phyloP scores from a whole-genome alignment of 1,284 basidiomycete genomes.

The Pholiota adiposa region DNA sequence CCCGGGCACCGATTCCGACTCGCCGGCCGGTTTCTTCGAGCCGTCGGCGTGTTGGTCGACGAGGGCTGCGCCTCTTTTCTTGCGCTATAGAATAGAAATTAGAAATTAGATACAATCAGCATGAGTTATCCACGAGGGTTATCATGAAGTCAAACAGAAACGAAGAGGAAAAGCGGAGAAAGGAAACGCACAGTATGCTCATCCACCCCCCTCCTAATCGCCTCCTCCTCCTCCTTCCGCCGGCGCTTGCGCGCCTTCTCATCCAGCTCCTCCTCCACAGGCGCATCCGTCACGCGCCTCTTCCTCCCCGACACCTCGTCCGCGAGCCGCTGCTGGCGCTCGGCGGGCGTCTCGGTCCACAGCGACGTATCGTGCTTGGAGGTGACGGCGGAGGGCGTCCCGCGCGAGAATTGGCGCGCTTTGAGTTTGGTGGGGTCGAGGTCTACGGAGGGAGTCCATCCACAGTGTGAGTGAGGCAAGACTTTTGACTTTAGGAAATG shows the following conservation, averaged over 20 bases:
- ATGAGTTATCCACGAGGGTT: constrained; percentile 31
- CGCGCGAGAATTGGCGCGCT: constrained; percentile 76
- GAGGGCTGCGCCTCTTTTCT: constrained; percentile 68
- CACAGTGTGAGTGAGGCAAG: not conserved
- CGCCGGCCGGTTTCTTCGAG: constrained; percentile 36
- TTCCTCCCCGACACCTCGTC: constrained; percentile 89
- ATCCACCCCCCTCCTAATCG: constrained; percentile 69
- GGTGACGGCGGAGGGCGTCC: constrained; percentile 45
- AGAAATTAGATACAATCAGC: constrained; percentile 5
- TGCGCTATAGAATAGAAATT: constrained; percentile 49
- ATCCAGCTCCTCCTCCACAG: constrained; percentile 46
- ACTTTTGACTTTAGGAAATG: not conserved
- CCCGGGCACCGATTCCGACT: constrained; percentile 60
- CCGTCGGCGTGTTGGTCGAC: constrained; percentile 63
- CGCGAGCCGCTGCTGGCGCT: constrained; percentile 80
- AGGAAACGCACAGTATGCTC: constrained; percentile 75
- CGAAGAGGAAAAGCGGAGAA: not conserved
- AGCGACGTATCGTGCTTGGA: constrained; percentile 58
- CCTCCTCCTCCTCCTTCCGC: constrained; percentile 63
- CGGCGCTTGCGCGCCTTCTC: constrained; percentile 48
- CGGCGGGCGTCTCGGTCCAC: constrained; percentile 94
- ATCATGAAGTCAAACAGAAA: too few species aligned
- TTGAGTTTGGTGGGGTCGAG: constrained; percentile 49
- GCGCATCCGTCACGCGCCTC: constrained; percentile 62
- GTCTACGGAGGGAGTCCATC: constrained; percentile 28